Percentiles rank a stretch among this genome's conserved stretches.
These are phyloP conservation scores for Candida maltosa DNA, from an alignment of 805 yeast species.

Conservation along the genomic window DNA sequence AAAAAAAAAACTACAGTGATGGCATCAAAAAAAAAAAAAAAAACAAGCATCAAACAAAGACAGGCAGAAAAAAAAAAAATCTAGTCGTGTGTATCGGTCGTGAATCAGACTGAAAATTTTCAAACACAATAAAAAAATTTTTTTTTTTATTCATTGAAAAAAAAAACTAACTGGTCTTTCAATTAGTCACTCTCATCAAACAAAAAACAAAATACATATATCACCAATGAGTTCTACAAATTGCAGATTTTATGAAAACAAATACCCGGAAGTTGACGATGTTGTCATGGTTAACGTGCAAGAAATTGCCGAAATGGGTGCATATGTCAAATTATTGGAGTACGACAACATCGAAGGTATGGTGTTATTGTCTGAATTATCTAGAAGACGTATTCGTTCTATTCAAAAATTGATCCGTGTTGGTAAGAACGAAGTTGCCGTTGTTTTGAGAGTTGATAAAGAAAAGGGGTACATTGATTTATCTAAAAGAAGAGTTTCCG, in stretches of 20 bases:
- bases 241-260: constrained; percentile 96
- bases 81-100: no score
- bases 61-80: no score
- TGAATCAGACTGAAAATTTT: no score
- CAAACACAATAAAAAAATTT: no score
- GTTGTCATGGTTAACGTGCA: constrained; percentile 98
- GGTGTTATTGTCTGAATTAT: constrained; percentile 92
- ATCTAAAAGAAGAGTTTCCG: constrained; percentile 95
- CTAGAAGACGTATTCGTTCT: constrained; percentile 97
- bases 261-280: constrained; percentile 97
- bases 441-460: constrained; percentile 95
- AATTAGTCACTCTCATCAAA: no score
- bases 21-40: no score
- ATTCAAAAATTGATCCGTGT: constrained; percentile 97
- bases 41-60: no score
- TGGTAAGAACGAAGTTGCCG: constrained; percentile 97
- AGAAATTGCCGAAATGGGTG: constrained; percentile 99
- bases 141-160: no score
- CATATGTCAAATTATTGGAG: constrained; percentile 91
- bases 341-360: constrained; percentile 98
- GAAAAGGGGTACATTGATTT: constrained; percentile 98
- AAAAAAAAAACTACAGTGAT: no score
- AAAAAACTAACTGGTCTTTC: no score
- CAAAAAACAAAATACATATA: background rate
- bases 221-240: constrained; percentile 72